phyloP scores from a whole-genome alignment of 768 basidiomycete species.

The Sporobolomyces pararoseus region DNA sequence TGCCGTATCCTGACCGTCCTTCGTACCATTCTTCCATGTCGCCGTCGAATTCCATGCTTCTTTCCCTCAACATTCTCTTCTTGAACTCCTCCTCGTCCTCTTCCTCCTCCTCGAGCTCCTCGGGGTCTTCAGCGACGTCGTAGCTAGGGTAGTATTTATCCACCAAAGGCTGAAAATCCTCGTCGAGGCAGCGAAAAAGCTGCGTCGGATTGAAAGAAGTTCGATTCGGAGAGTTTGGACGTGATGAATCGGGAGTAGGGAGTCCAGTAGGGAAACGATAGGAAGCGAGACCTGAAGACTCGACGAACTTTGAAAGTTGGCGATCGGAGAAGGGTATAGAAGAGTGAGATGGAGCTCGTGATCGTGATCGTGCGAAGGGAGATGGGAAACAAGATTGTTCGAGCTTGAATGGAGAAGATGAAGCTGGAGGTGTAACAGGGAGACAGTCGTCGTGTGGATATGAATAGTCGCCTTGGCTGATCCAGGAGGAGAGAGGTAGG shows the following conservation, averaged over 20 bases:
- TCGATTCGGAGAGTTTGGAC: not conserved
- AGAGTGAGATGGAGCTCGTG: not conserved
- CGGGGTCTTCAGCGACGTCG: too few relatives aligned
- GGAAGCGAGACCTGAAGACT: not conserved
- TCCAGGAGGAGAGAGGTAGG: not conserved
- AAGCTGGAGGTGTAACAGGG: not conserved
- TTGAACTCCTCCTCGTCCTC: not conserved
- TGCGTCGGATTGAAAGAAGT: not conserved
- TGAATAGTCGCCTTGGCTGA: not conserved
- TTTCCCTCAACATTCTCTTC: not conserved
- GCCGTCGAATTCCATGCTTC: slow-evolving; percentile 3
- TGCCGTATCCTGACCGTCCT: not conserved
- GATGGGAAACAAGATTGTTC: too few relatives aligned
- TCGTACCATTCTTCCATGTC: slow-evolving; percentile 18
- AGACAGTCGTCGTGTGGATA: slow-evolving; percentile 3
- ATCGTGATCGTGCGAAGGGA: not conserved
- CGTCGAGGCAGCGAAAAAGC: too few relatives aligned
- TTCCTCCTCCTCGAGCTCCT: not conserved
- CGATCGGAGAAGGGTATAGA: not conserved
- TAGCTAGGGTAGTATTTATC: too few relatives aligned
- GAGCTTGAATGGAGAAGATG: not conserved
- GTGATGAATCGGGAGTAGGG: not conserved
- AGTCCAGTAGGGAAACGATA: slow-evolving; percentile 2
- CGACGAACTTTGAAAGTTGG: not conserved
- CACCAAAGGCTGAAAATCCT: too few relatives aligned